A percentile compares a stretch with the other conserved stretches of the same genome.
phyloP scores from a whole-genome alignment of 2,329 filamentous ascomycete species.

The Ophiostoma angusticollis region DNA sequence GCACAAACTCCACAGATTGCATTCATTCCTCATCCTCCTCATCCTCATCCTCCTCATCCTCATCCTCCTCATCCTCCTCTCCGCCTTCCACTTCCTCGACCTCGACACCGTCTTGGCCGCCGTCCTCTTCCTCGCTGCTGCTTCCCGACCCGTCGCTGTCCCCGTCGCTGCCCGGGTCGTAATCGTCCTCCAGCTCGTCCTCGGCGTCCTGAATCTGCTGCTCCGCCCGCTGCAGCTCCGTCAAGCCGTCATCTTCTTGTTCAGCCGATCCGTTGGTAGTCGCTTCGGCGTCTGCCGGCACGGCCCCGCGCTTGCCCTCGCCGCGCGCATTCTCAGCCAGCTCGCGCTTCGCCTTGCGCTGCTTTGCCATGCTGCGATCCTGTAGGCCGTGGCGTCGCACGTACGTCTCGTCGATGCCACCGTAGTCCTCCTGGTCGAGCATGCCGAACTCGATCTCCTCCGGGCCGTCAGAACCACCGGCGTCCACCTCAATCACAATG shows the following conservation, averaged over 20 bases:
- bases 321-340: constrained; percentile 44
- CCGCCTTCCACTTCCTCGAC: constrained; percentile 25
- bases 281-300: constrained; percentile 23
- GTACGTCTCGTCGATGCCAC: constrained; percentile 49
- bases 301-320: constrained; percentile 30
- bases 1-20: too few relatives aligned
- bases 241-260: constrained; percentile 26
- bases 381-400: constrained; percentile 48
- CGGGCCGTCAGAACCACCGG: constrained; percentile 25
- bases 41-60: not conserved
- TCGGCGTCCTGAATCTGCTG: constrained; percentile 43
- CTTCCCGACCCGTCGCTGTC: constrained; percentile 45
- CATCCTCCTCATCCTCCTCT: constrained; percentile 12
- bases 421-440: constrained; percentile 57
- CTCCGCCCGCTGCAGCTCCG: constrained; percentile 39
- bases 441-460: constrained; percentile 56
- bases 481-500: constrained; percentile 48
- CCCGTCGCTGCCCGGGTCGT: constrained; percentile 48
- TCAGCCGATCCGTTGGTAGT: constrained; percentile 21
- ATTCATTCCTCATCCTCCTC: not conserved
- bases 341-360: constrained; percentile 50
- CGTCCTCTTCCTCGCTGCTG: constrained; percentile 39
- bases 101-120: constrained; percentile 32
- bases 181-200: constrained; percentile 53
- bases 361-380: constrained; percentile 56